Conservation (phyloP, 805 yeast genomes). For the Lachancea sp. region DNA sequence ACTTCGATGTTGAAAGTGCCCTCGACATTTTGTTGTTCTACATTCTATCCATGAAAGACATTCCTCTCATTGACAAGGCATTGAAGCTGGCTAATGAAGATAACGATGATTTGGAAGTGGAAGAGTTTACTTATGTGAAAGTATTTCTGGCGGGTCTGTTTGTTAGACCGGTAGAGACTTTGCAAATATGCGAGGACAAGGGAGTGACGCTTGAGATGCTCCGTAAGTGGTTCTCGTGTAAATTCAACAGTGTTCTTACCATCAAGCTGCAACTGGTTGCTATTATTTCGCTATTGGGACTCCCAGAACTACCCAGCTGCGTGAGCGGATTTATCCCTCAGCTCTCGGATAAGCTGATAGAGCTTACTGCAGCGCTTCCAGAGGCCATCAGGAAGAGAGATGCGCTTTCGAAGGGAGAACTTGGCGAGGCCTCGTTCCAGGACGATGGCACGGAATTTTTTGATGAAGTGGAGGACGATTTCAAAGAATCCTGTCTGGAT, state of each 20-base stretch:
- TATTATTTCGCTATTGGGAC: constrained; percentile 44
- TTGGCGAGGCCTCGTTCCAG: constrained; percentile 26
- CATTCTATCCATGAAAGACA: constrained; percentile 30
- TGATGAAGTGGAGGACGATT: constrained; percentile 63
- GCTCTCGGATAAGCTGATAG: constrained; percentile 46
- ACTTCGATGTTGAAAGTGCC: constrained; percentile 36
- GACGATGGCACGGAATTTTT: constrained; percentile 47
- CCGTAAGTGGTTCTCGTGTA: constrained; percentile 55
- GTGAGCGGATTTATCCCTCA: constrained; percentile 38
- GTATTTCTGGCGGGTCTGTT: constrained; percentile 57
- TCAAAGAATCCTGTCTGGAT: constrained; percentile 76
- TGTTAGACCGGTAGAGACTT: constrained; percentile 51
- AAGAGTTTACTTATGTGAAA: constrained; percentile 47
- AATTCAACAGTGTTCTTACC: constrained; percentile 65
- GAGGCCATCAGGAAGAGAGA: constrained; percentile 63
- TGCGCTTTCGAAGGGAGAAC: constrained; percentile 45
- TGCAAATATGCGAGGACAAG: constrained; percentile 43
- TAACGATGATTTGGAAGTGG: constrained; percentile 26
- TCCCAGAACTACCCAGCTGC: constrained; percentile 36
- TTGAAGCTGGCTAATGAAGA: constrained; percentile 30
- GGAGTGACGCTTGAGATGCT: constrained; percentile 46
- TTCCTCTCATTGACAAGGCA: constrained; percentile 25
- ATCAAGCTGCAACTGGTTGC: constrained; percentile 69
- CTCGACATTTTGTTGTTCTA: constrained; percentile 30
- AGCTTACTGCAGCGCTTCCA: constrained; percentile 57